Percentiles rank a stretch among this genome's conserved stretches.
These are phyloP conservation scores for Fusarium agapanthi DNA, from an alignment of 2,329 filamentous ascomycete genomes.

Conservation along the genomic window DNA sequence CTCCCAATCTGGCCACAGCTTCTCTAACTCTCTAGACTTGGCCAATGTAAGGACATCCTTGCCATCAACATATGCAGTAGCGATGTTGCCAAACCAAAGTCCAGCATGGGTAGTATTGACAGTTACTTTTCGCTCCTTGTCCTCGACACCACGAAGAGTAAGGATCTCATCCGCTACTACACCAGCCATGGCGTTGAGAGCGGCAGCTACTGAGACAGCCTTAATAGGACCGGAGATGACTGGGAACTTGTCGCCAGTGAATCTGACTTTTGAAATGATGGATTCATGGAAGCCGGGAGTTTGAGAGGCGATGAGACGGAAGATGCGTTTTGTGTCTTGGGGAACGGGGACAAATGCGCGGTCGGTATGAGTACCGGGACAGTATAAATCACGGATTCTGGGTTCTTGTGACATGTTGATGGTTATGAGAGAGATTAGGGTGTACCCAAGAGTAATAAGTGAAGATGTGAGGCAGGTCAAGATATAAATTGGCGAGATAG, in stretches of 20 bases:
- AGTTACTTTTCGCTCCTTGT: background rate
- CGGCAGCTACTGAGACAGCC: conserved; percentile 5
- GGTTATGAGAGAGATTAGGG: no score
- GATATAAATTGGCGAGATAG: no score
- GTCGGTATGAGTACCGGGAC: conserved; percentile 7
- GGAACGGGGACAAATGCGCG: background rate
- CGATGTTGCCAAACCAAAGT: conserved; percentile 15
- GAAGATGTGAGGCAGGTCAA: no score
- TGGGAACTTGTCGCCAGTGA: background rate
- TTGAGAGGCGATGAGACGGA: conserved; percentile 9
- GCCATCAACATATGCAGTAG: conserved; percentile 7
- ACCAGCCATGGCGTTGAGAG: conserved; percentile 14
- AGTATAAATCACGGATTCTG: conserved; percentile 2
- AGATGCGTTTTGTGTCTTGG: conserved; percentile 7
- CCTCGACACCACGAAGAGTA: background rate
- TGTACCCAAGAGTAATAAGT: no score
- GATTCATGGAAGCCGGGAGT: conserved; percentile 14
- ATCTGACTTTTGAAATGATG: conserved; percentile 6
- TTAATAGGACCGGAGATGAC: conserved; percentile 18
- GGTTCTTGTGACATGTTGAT: conserved; percentile 8
- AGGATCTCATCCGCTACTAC: conserved; percentile 15
- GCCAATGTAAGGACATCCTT: background rate
- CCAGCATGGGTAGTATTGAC: conserved; percentile 11
- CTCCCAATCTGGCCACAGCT: conserved; percentile 3
- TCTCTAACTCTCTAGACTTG: background rate